Base-by-base conservation (phyloP, 306 rosid species). In the Vigna angularis region DNA sequence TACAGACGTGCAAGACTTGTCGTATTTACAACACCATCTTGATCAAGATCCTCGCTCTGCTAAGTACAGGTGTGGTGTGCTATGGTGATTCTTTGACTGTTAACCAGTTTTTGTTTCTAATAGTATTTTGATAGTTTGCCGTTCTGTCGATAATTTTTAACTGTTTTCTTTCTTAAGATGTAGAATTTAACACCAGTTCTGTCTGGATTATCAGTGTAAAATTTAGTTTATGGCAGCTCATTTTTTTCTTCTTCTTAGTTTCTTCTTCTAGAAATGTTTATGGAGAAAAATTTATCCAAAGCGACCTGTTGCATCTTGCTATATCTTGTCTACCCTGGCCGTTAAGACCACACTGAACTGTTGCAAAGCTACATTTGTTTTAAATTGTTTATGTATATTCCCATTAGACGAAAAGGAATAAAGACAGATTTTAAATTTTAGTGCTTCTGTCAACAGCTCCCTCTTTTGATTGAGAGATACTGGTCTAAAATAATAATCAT, bases 1-100 rank as follows among this genome's bases (percentile, higher is more conserved):
- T 64, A 95, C 98, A 12, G 98, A 95, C 48, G 98, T 92, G 74
- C 89, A 91, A 87, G 98, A 95, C 74, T 88, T 95, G 77, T 91
- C 95, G 63, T 91, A 92, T 84, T 84, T 95, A 81, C 98, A 95
- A 52, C 12, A 87, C 76, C 90, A 73, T 73, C 91, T 92, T 71
- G 96, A 85, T 81, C 90, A 84, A 85, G 98, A 95, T 89, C 93
- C 96, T 82, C 88, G 86, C 68, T 84, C 96, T 59, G 88, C 98
- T 59, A 92, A 91, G 81, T 89, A 89, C 93, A 95, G 98, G 98
- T 92, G 69, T 71, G 85, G 47, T 30, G 50, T 47, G 20, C 70
- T 59, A 57, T 22, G 53, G 42, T 74, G 28, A 62, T 70, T 76
- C 81, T 79, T 62, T 77, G 32, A 40, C 40, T 77, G 56, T 38